Evolutionary conservation across 768 basidiomycete species (phyloP), one percentile per base, ranked within the genome.

Genomic region (Kwoniella bestiolae): DNA sequence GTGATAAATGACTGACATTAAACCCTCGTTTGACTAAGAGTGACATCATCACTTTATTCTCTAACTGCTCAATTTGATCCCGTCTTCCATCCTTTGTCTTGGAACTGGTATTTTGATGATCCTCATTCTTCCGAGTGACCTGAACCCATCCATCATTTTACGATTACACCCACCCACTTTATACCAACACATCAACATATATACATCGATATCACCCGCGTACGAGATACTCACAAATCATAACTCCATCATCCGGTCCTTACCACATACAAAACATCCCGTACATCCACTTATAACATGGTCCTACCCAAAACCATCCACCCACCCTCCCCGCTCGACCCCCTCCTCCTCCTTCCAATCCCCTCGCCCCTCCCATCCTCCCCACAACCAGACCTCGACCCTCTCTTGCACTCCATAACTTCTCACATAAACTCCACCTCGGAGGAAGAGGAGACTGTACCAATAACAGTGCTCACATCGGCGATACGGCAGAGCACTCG

Each of bases 281-380:
- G n/a, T n/a, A n/a, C n/a, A n/a, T n/a, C n/a, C n/a, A n/a, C n/a
- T n/a, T n/a, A n/a, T 21, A 56, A 41, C 1, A 74, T 77, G 73
- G 71, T 67, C 35, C 56, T 74, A 23, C 75, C 75, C n/a, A 35
- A 14, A 49, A 44, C 32, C 1, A 75, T 77, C 18, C 41, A n/a
- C 25, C 59, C 64, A 5, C 38, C 65, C 1, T 69, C 72, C 35
- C 61, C 72, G 11, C 56, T 68, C 23, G 76, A 77, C 51, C 76
- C 73, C 5, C 68, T 75, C 28, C 49, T 77, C 52, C 63, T 72
- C 50, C 64, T 77, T 8, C 76, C 76, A 3, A 52, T 77, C 2
- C 76, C 73, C 5, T 31, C 52, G 0, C 34, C 23, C 12, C 62
- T 77, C 16, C 76, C 76, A 5, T 5, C 61, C 8, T 66, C 65